Base-by-base conservation (phyloP, 2,329 filamentous ascomycete genomes). In the Anthostomella pinea region DNA sequence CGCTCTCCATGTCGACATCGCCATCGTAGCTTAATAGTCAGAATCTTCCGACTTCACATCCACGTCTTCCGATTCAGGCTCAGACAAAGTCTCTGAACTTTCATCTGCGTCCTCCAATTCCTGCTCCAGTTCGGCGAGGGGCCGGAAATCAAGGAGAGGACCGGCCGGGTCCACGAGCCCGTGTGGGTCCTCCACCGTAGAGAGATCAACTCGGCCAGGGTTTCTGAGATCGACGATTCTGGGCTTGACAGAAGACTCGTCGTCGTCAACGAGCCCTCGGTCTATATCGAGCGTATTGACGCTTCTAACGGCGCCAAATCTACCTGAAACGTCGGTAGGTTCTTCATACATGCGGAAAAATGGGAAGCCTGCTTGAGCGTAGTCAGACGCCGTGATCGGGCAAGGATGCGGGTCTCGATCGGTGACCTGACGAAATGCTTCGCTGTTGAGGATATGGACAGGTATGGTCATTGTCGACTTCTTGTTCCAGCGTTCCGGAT, bases 391-490 rank as follows among this genome's bases (percentile, higher is more conserved):
- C 4, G 52, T 48, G 31, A 71, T 51, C 1, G 67, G 66, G 4
- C 53, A 56, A 1, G 40, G 27, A 5, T 64, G 66, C 4, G 63
- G 56, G 0, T 40, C n/a, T 1, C 40, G 28, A 3, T 66, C 65
- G 4, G 65, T 70, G 24, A 67, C 49, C 3, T 42, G 18, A 4
- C 50, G 33, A 48, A 67, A 70, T 9, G 34, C 23, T 0, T 32
- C 33, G 2, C 54, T 56, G 49, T 68, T 64, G 21, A 69, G 52
- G n/a, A 68, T 60, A 35, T 68, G 63, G 1, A 66, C 56, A 2
- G 45, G 33, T 4, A 54, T 38, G 1, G 39, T 39, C 6, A 49
- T 42, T 2, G 48, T 48, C 10, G 31, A 27, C 11, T 30, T 34
- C 9, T 23, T 31, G 7, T 29, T 25, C 45, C 41, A 52, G 2